Conservation (phyloP, 306 rosid species). For the Cucurbita ficifolia region DNA sequence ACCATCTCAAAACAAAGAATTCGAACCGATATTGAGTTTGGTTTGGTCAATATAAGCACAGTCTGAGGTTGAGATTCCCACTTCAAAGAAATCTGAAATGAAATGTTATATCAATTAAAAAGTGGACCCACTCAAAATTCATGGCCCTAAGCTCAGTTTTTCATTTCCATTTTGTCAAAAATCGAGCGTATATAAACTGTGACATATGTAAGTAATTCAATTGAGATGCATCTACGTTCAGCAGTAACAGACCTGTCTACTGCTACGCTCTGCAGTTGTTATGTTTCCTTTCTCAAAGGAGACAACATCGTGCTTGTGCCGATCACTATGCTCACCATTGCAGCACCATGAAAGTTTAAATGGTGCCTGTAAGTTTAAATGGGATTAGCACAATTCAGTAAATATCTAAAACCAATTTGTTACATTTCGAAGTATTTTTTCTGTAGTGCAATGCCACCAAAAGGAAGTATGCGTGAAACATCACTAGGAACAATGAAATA, state of each 20-base stretch:
- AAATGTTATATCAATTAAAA: slow-evolving; percentile 21
- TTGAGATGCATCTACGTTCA: neutral
- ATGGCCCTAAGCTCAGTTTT: neutral
- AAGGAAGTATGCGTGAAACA: neutral
- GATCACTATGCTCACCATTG: slow-evolving; percentile 76
- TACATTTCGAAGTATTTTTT: neutral
- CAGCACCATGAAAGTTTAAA: slow-evolving; percentile 87
- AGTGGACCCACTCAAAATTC: neutral
- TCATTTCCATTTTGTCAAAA: neutral
- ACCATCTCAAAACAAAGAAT: slow-evolving; percentile 75
- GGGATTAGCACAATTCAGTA: neutral
- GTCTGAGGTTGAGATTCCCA: slow-evolving; percentile 93
- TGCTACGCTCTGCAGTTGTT: slow-evolving; percentile 90
- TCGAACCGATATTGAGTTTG: slow-evolving; percentile 76
- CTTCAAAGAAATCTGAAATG: slow-evolving; percentile 78
- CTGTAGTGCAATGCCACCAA: neutral
- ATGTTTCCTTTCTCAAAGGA: slow-evolving; percentile 93
- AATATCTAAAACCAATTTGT: neutral
- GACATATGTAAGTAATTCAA: neutral
- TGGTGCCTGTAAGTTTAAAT: slow-evolving; percentile 47
- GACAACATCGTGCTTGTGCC: slow-evolving; percentile 80
- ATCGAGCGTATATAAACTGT: neutral
- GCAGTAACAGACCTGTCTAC: slow-evolving; percentile 62
- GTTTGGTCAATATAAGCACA: slow-evolving; percentile 81
- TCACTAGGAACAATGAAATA: neutral